Percentiles rank a stretch among this genome's conserved stretches.
phyloP scores from a whole-genome alignment of 1,284 basidiomycete species.

The Grifola frondosa region DNA sequence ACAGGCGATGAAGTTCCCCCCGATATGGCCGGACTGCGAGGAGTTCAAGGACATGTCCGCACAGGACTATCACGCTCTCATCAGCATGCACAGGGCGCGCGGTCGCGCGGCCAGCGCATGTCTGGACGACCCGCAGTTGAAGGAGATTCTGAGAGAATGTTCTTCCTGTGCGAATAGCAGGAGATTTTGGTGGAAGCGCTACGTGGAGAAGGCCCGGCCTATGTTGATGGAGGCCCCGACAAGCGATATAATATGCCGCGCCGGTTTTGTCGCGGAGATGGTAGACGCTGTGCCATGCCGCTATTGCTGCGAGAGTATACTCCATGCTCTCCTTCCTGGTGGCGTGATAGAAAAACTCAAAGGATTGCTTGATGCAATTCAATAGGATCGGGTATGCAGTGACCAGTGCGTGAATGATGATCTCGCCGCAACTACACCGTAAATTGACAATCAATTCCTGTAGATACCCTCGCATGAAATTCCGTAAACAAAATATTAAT shows the following conservation, averaged over 20 bases:
- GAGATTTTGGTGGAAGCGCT: slow-evolving; percentile 3
- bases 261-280: background rate
- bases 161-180: background rate
- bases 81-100: slow-evolving; percentile 3
- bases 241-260: slow-evolving; percentile 4
- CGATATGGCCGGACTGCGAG: slow-evolving; percentile 9
- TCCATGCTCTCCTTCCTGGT: slow-evolving; percentile 1
- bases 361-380: slow-evolving; percentile 4
- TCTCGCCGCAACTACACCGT: too few species aligned
- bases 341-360: slow-evolving; percentile 6
- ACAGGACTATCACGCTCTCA: slow-evolving; percentile 5
- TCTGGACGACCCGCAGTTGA: background rate
- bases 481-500: too few species aligned
- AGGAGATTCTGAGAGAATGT: background rate
- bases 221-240: slow-evolving; percentile 2
- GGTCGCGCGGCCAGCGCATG: slow-evolving; percentile 1
- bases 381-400: too few species aligned
- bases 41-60: slow-evolving; percentile 11
- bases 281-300: background rate
- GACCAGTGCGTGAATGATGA: too few species aligned
- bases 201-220: background rate
- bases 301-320: background rate
- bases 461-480: too few species aligned
- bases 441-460: too few species aligned
- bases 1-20: background rate